phyloP scores from a whole-genome alignment of 169 alveolate species.

The Cryptosporidium meleagridis region DNA sequence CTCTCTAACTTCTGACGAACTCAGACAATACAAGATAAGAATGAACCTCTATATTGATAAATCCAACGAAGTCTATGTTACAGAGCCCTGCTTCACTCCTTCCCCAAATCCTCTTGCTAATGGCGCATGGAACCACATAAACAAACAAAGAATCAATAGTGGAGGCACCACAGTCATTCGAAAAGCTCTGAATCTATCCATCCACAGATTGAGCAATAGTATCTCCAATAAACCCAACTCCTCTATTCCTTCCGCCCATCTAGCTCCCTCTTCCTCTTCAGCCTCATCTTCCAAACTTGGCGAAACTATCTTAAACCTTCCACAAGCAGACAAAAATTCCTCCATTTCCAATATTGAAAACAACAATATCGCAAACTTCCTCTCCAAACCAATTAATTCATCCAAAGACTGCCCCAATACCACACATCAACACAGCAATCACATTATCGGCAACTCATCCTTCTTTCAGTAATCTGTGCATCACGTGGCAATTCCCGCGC shows the following conservation, averaged over 20 bases:
- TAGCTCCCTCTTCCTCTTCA: not conserved
- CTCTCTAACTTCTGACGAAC: slow-evolving; percentile 69
- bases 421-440: not conserved
- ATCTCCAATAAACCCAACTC: not conserved
- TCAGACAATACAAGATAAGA: slow-evolving; percentile 32
- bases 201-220: slow-evolving; percentile 15
- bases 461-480: not conserved
- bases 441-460: not conserved
- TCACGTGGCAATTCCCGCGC: not conserved
- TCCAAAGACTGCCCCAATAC: slow-evolving; percentile 1
- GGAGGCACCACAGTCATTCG: slow-evolving; percentile 65
- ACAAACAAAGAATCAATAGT: slow-evolving; percentile 66
- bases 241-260: not conserved
- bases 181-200: slow-evolving; percentile 59
- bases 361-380: slow-evolving; percentile 1
- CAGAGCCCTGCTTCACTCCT: slow-evolving; percentile 73
- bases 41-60: slow-evolving; percentile 64
- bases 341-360: not conserved
- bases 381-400: not conserved
- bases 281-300: not conserved
- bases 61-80: slow-evolving; percentile 59
- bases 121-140: slow-evolving; percentile 74
- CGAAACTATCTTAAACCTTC: not conserved
- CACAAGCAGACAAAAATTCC: not conserved
- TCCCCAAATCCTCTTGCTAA: slow-evolving; percentile 65